These are phyloP conservation scores for Volutella citrinella DNA, from an alignment of 2,329 filamentous ascomycete species.

Conservation along the genomic window DNA sequence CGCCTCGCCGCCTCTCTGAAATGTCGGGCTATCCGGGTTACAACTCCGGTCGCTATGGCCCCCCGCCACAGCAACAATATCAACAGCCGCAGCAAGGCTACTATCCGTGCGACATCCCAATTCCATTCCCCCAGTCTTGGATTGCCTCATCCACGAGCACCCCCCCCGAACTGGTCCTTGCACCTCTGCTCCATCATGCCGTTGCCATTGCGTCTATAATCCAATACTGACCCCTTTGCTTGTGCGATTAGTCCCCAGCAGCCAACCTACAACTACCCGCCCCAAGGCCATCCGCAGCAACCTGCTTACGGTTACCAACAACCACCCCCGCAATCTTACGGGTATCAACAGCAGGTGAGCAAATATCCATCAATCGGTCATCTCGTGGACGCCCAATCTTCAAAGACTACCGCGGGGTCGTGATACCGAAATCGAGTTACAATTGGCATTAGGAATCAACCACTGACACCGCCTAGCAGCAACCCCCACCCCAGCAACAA, in stretches of 20 bases:
- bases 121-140: conserved; percentile 18
- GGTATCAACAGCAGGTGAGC: conserved; percentile 33
- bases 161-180: conserved; percentile 13
- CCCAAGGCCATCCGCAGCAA: conserved; percentile 43
- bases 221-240: too few relatives aligned
- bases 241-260: conserved; percentile 40
- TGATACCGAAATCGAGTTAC: too few relatives aligned
- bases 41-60: conserved; percentile 44
- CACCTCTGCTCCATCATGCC: conserved; percentile 5
- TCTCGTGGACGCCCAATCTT: too few relatives aligned
- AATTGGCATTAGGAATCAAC: too few relatives aligned
- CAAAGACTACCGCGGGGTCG: too few relatives aligned
- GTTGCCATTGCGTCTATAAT: too few relatives aligned
- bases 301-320: conserved; percentile 44
- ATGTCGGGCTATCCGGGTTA: conserved; percentile 66
- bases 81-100: conserved; percentile 42
- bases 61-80: conserved; percentile 31
- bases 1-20: conserved; percentile 10
- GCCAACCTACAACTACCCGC: conserved; percentile 47
- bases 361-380: conserved; percentile 17
- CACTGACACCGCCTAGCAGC: conserved; percentile 22
- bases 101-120: conserved; percentile 47
- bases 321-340: conserved; percentile 41
- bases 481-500: conserved; percentile 33
- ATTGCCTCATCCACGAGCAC: conserved; percentile 5